Base-by-base conservation (phyloP, 2,329 filamentous ascomycete species). In the Xylaria sp. region DNA sequence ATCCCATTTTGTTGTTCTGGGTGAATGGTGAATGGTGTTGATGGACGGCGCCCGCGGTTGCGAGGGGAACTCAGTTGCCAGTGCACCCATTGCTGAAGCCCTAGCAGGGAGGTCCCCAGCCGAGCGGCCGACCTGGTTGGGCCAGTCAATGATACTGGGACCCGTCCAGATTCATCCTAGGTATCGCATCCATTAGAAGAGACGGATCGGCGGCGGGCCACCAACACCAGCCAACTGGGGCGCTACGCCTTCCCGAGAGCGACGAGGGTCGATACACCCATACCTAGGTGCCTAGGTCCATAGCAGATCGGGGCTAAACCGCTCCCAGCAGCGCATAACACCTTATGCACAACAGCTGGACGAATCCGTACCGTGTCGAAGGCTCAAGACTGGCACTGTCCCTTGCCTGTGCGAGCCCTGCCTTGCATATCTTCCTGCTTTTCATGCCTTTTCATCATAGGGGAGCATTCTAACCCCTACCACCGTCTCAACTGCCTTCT, bases 381-480 rank as follows among this genome's bases (percentile, higher is more conserved):
- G 16, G 29, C 29, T 3, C 4, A 3, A 13, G 29, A 34, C 11
- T 34, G 29, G 16, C 16, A 34, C 29, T 34, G 29, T 34, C 6
- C 16, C 8, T 34, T 34, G 16, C 9, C 16, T 7, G 5, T 34
- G 29, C 29, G 16, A 26, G 29, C 16, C 11, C 9, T 3, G 29
- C 53, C 48, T 50, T 51, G 49, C 59, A 56, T 56, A 44, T 52
- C 50, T 57, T 56, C 57, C 46, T 57, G 43, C 48, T 59, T 39
- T 43, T 54, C 54, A 18, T 48, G 16, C 29, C 51, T 50, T 41
- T 52, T 54, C 47, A 53, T 51, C 52, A 44, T 47, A 42, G 46
- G 44, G 50, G 40, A 24, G 18, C 29, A 34, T 34, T 13, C 40
- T 42, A 52, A 52, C 50, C 26, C 45, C 39, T 17, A 38, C 20